Conservation (phyloP, 192 early-diverging fungal genomes). For the Backusella mclennaniae region DNA sequence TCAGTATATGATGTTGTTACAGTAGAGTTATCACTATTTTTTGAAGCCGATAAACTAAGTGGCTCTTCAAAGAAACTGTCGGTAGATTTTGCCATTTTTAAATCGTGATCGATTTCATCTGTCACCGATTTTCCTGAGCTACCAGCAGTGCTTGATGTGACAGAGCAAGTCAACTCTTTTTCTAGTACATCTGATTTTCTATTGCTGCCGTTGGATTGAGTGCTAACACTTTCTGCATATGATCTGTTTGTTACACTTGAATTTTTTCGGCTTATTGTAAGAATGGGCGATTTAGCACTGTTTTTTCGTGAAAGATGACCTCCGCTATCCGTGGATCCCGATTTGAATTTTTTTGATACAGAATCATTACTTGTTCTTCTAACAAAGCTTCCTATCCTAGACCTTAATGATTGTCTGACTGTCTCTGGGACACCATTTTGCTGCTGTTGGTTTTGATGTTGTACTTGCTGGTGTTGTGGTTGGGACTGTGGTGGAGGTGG, state of each 20-base stretch:
- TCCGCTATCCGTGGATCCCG: not conserved
- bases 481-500: not conserved
- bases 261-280: constrained; percentile 7
- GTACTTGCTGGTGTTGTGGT: not conserved
- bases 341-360: not conserved
- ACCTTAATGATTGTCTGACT: constrained; percentile 9
- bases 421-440: not conserved
- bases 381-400: constrained; percentile 8
- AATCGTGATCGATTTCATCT: not conserved
- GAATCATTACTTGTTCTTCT: constrained; percentile 11
- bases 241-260: constrained; percentile 4
- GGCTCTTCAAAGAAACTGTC: constrained; percentile 7
- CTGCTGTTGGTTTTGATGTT: not conserved
- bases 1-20: not conserved
- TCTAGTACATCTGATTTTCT: not conserved
- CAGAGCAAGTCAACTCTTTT: not conserved
- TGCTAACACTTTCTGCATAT: not conserved
- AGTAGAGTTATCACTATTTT: not conserved
- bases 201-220: not conserved
- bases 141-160: constrained; percentile 3
- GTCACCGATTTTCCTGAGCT: not conserved
- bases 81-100: not conserved
- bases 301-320: not conserved
- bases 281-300: not conserved
- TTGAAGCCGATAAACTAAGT: not conserved